Evolutionary conservation across 2,329 filamentous ascomycete species (phyloP).

Genomic region (Dothideomycetes sp.): DNA sequence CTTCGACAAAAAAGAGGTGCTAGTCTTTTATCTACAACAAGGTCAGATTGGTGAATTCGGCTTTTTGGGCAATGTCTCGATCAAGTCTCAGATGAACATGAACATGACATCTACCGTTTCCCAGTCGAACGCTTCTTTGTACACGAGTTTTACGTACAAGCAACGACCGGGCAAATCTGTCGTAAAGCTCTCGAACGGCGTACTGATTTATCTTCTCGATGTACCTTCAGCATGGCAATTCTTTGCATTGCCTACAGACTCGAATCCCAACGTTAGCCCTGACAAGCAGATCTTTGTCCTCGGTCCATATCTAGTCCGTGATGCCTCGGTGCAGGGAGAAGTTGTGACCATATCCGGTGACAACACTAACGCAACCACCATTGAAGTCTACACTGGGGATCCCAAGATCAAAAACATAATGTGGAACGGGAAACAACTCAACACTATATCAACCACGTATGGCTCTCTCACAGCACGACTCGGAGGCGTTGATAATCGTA

Average conservation of each 20-base stretch:
- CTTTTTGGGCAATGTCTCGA: constrained; percentile 12
- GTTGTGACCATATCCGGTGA: constrained; percentile 28
- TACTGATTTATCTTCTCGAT: constrained; percentile 45
- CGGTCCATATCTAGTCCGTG: constrained; percentile 34
- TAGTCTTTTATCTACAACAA: constrained; percentile 15
- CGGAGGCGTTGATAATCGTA: constrained; percentile 19
- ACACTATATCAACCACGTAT: constrained; percentile 27
- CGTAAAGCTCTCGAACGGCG: constrained; percentile 41
- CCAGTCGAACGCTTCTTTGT: background rate
- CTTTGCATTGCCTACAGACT: constrained; percentile 43
- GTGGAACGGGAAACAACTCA: constrained; percentile 31
- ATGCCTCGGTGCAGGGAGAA: constrained; percentile 28
- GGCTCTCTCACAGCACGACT: constrained; percentile 28
- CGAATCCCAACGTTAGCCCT: constrained; percentile 36
- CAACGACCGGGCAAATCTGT: constrained; percentile 21
- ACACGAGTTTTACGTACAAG: constrained; percentile 12
- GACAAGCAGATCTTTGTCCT: constrained; percentile 38
- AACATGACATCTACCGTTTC: constrained; percentile 13
- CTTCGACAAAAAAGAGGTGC: constrained; percentile 22
- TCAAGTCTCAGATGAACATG: constrained; percentile 11
- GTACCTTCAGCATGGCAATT: constrained; percentile 47
- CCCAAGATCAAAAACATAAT: constrained; percentile 27
- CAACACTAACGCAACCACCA: constrained; percentile 26
- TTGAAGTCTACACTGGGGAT: constrained; percentile 31
- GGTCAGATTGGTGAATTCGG: constrained; percentile 19